phyloP scores from a whole-genome alignment of 2,329 filamentous ascomycete species.

The Neoarthrinium moseri region DNA sequence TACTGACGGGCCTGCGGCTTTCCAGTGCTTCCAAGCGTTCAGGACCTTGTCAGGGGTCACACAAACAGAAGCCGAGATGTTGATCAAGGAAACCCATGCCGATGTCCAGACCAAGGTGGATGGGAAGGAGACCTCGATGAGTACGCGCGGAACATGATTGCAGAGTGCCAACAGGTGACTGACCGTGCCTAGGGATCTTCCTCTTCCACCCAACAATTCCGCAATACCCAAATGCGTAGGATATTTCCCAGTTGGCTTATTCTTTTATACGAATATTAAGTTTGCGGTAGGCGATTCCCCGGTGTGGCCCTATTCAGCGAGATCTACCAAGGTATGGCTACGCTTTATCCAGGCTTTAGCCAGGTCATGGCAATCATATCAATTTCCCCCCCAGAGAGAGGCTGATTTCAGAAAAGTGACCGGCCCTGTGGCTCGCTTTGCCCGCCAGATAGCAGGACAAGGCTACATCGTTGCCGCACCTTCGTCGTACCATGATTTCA shows the following conservation, averaged over 20 bases:
- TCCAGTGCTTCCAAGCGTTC: background rate
- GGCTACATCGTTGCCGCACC: slow-evolving; percentile 92
- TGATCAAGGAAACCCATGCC: slow-evolving; percentile 52
- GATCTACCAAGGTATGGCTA: slow-evolving; percentile 79
- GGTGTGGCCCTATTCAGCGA: slow-evolving; percentile 88
- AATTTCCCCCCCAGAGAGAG: background rate
- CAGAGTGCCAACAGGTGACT: slow-evolving; percentile 4
- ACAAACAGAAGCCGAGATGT: slow-evolving; percentile 36
- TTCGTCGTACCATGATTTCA: slow-evolving; percentile 92
- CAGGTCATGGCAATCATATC: background rate
- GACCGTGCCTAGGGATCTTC: slow-evolving; percentile 67
- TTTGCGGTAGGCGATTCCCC: slow-evolving; percentile 62
- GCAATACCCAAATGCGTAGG: slow-evolving; percentile 79
- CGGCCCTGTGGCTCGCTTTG: slow-evolving; percentile 85
- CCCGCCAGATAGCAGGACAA: slow-evolving; percentile 85
- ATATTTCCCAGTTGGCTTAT: background rate
- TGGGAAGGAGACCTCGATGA: slow-evolving; percentile 54
- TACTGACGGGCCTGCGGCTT: background rate
- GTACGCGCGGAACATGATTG: too few species aligned
- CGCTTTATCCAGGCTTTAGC: too few species aligned
- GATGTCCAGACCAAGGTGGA: slow-evolving; percentile 51
- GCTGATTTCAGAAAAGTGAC: slow-evolving; percentile 59
- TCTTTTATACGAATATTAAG: slow-evolving; percentile 12
- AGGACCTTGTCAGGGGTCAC: slow-evolving; percentile 1
- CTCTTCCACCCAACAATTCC: slow-evolving; percentile 83